A percentile compares a stretch with the other conserved stretches of the same genome.
Conservation (phyloP, 225 moss, liverwort and hornwort species). For the Straminergon stramineum region DNA sequence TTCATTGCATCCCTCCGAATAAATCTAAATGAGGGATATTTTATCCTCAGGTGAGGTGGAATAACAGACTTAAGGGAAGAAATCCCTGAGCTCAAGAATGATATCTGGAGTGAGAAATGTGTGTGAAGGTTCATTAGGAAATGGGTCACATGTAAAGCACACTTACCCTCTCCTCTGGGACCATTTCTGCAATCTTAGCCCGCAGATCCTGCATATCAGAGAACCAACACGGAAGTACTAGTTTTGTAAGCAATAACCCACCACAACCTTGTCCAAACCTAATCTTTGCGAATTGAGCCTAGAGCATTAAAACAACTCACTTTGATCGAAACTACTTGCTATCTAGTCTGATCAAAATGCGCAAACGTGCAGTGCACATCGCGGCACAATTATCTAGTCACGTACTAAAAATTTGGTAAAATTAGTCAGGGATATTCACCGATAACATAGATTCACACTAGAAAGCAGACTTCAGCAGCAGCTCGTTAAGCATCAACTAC, state of each 20-base stretch:
- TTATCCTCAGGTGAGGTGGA: neutral
- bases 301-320: neutral
- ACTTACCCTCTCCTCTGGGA: constrained; percentile 32
- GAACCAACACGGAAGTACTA: neutral
- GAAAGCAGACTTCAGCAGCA: neutral
- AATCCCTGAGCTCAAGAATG: neutral
- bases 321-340: neutral
- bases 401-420: neutral
- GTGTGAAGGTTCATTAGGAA: neutral
- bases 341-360: neutral
- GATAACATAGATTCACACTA: neutral
- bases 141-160: neutral
- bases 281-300: neutral
- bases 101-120: neutral
- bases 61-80: neutral
- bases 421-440: neutral
- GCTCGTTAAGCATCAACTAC: neutral
- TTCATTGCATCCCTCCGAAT: neutral
- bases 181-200: constrained; percentile 33
- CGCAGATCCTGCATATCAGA: constrained; percentile 14
- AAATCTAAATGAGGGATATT: neutral
- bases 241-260: neutral
- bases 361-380: neutral
- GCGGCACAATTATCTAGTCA: neutral
- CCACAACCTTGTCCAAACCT: neutral